Evolutionary conservation across 1,284 basidiomycete species (phyloP).

Genomic region (Cystobasidiaceae sp.): DNA sequence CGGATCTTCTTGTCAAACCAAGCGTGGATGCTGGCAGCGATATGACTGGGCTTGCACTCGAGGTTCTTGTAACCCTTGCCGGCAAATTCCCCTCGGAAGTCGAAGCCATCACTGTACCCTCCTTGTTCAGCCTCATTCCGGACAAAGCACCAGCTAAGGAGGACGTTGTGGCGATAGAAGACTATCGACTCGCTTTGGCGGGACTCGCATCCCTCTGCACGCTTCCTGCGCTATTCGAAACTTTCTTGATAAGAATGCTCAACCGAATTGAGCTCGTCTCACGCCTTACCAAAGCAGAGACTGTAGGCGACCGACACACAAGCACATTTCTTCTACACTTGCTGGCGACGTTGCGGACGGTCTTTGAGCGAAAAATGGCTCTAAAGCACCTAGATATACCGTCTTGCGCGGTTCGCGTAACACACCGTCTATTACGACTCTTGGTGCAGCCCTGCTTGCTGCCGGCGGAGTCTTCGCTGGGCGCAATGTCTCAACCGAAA

Average conservation of each 20-base stretch:
- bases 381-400: slow-evolving; percentile 62
- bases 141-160: slow-evolving; percentile 1
- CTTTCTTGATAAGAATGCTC: slow-evolving; percentile 68
- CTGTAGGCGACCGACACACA: slow-evolving; percentile 52
- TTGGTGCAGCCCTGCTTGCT: slow-evolving; percentile 52
- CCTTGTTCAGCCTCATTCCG: slow-evolving; percentile 64
- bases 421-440: slow-evolving; percentile 65
- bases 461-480: slow-evolving; percentile 32
- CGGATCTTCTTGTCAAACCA: slow-evolving; percentile 60
- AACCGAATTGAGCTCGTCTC: slow-evolving; percentile 69
- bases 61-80: slow-evolving; percentile 65
- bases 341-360: slow-evolving; percentile 62
- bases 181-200: slow-evolving; percentile 56
- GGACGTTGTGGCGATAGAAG: not conserved
- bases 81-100: slow-evolving; percentile 61
- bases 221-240: slow-evolving; percentile 74
- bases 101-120: slow-evolving; percentile 69
- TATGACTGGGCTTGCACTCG: slow-evolving; percentile 60
- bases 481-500: slow-evolving; percentile 56
- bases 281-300: slow-evolving; percentile 42
- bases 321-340: slow-evolving; percentile 79
- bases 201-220: slow-evolving; percentile 70
- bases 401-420: slow-evolving; percentile 69
- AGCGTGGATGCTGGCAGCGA: slow-evolving; percentile 49
- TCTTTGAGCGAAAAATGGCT: slow-evolving; percentile 62